Evolutionary conservation across 352 stramenopile genomes (phyloP).

Genomic region (Saprolegnia diclina): DNA sequence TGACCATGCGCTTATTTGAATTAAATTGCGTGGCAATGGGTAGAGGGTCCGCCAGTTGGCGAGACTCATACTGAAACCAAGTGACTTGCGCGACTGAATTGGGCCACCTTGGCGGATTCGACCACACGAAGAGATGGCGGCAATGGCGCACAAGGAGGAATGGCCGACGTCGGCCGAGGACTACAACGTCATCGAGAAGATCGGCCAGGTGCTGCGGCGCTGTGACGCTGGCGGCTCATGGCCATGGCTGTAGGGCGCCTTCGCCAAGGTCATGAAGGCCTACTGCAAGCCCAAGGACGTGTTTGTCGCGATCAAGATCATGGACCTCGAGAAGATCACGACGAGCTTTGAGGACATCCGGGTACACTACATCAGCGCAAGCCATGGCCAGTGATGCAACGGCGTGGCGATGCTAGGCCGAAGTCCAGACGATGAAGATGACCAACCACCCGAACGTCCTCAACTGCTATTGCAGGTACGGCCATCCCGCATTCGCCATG

Average conservation of each 20-base stretch:
- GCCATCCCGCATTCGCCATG: neutral
- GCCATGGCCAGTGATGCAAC: neutral
- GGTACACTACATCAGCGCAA: slow-evolving; percentile 32
- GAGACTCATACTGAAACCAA: slow-evolving; percentile 1
- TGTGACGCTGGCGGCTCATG: neutral
- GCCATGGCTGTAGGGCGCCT: slow-evolving; percentile 85
- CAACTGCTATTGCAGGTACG: slow-evolving; percentile 90
- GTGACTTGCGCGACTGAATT: neutral
- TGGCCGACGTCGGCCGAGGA: slow-evolving; percentile 77
- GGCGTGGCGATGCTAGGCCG: slow-evolving; percentile 41
- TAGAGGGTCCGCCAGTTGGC: slow-evolving; percentile 16
- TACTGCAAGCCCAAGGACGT: slow-evolving; percentile 83
- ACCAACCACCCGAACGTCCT: slow-evolving; percentile 98
- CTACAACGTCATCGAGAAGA: slow-evolving; percentile 88
- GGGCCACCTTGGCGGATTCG: neutral
- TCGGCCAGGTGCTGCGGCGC: slow-evolving; percentile 56
- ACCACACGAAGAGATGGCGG: slow-evolving; percentile 7
- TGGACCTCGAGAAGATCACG: slow-evolving; percentile 99
- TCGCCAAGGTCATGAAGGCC: slow-evolving; percentile 97
- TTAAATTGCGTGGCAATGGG: neutral
- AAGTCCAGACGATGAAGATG: slow-evolving; percentile 99
- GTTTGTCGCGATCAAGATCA: slow-evolving; percentile 97
- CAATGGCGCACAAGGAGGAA: slow-evolving; percentile 40
- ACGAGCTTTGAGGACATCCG: slow-evolving; percentile 91
- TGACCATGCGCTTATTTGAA: neutral